Evolutionary conservation across 345 rosid species (phyloP).

Genomic region (Capsella bursapastoris): DNA sequence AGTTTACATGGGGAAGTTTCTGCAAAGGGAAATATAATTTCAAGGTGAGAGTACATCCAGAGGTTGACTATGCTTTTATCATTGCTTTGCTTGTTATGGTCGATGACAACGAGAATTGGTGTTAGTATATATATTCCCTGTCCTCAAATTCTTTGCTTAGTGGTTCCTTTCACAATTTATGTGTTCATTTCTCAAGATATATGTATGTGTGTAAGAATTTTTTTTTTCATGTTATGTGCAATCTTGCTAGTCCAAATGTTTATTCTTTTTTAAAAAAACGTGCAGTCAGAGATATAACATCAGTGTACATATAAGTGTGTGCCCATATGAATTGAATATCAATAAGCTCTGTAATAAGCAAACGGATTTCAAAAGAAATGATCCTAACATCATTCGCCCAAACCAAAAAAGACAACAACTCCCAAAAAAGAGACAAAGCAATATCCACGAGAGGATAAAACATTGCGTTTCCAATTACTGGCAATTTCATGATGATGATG

Average conservation of each 20-base stretch:
- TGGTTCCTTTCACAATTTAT: neutral
- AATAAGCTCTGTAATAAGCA: no score
- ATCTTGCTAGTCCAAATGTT: neutral
- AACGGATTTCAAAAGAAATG: no score
- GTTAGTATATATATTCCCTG: neutral
- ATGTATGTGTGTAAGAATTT: neutral
- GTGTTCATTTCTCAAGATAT: neutral
- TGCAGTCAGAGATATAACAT: neutral
- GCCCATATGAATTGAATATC: no score
- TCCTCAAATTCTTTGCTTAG: slow-evolving; percentile 14
- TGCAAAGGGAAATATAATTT: slow-evolving; percentile 68
- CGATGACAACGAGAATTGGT: slow-evolving; percentile 56
- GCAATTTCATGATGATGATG: neutral
- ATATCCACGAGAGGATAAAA: no score
- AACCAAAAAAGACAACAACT: no score
- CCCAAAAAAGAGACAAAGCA: no score
- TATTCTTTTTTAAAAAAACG: neutral
- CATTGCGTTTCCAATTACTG: no score
- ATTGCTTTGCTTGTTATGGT: slow-evolving; percentile 65
- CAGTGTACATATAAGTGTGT: no score
- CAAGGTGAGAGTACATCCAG: slow-evolving; percentile 65
- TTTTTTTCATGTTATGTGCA: neutral
- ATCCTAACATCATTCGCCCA: no score
- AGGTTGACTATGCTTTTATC: slow-evolving; percentile 80
- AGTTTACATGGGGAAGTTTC: slow-evolving; percentile 63